Base-by-base conservation (phyloP, 306 rosid species). In the Carpinus fangiana region DNA sequence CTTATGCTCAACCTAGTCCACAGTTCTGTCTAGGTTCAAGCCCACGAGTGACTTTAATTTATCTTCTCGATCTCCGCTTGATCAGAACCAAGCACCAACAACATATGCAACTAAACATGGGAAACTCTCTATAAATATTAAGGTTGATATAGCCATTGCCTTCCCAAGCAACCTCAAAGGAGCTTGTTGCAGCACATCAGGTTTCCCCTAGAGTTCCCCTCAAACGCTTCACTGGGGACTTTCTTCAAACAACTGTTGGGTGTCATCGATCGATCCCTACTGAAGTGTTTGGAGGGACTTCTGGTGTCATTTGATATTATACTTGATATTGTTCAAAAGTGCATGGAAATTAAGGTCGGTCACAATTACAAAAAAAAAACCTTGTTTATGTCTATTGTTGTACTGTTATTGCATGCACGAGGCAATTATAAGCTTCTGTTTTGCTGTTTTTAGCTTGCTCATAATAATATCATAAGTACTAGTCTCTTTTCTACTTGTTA, bases 11-110 rank as follows among this genome's bases (percentile, higher is more conserved):
- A 70, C 70, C 38, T 65, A 34, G 54, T 52, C 82, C 80, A 79
- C 72, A 71, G 57, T 74, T 72, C 75, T 83, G 89, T 86, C 89
- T 31, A 83, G 85, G 76, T 88, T 88, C 91, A 88, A 64, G 54
- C 18, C 2, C 71, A 7, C 55, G 38, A 1, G 34, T 2, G 34
- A 2, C 48, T 75, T 70, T n/a, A n/a, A n/a, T n/a, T n/a, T n/a
- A 8, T 10, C 45, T 50, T 61, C 41, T 3, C 23, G 26, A 23
- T 31, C 8, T 23, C 8, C 23, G 13, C 34, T 31, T 65, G 70
- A 65, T 14, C 70, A 65, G 11, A 65, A 7, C 43, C 70, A 5
- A 65, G 12, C 43, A 65, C 41, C 46, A 9, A 34, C 2, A 11
- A 31, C 34, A 2, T 13, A 12, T 65, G 48, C 14, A 65, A 18